Base-by-base conservation (phyloP, 2,329 filamentous ascomycete species). In the Tolypocladium amazonense region DNA sequence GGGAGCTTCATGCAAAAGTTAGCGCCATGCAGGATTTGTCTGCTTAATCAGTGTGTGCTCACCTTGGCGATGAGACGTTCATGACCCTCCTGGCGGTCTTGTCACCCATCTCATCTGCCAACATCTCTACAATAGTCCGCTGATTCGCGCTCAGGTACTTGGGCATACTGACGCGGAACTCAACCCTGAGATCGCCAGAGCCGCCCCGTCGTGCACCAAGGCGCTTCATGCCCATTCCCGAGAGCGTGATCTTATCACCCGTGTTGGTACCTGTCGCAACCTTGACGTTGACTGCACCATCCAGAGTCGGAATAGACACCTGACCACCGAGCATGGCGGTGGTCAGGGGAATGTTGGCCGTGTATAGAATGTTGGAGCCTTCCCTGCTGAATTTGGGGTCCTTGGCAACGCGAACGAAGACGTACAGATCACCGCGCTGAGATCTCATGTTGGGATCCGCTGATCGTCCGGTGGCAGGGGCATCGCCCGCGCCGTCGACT, bases 71-170 rank as follows among this genome's bases (percentile, higher is more conserved):
- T 37, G 70, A 71, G 60, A 96, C 78, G 69, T 95, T 93, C 92
- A 99, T 97, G 60, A 96, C 85, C 54, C 94, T 83, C 77, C 90
- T 94, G 39, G 94, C 94, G 35, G 85, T 90, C 78, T 92, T 92
- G 75, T 99, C 94, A 45, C 84, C 88, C 86, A 99, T 88, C 77
- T 99, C 94, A 68, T 99, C 92, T 8, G 94, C 94, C 64, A 99
- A 84, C 85, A 97, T 93, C 77, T 99, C 94, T 53, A 96, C 77
- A 61, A 99, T 89, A 0, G 90, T 95, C 58, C 94, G 84, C 78
- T 99, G 92, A 76, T 96, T 97, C 54, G 88, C 84, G 59, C 84
- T 91, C 64, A 99, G 80, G 69, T 93, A 97, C 76, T 96, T 97
- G 54, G 94, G 94, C 90, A 97, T 96, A 59, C 84, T 79, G 54